phyloP scores from a whole-genome alignment of 768 basidiomycete genomes.

The Pilatotrama ljubarskyi region DNA sequence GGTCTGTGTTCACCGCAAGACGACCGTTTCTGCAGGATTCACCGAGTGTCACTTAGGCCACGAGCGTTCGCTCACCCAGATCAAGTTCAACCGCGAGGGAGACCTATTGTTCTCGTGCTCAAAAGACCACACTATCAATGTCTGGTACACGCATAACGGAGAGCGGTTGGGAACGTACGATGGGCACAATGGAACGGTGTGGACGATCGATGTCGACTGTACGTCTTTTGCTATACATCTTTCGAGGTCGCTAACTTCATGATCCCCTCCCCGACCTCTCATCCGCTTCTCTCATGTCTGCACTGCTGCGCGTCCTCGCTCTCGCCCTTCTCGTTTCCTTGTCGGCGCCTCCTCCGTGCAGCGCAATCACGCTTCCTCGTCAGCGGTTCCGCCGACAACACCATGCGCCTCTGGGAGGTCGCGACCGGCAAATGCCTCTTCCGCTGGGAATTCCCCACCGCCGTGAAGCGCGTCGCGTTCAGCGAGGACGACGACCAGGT shows the following conservation, averaged over 20 bases:
- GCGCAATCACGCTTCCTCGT: conserved; percentile 85
- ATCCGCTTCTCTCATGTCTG: not conserved
- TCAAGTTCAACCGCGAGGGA: conserved; percentile 96
- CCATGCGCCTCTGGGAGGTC: conserved; percentile 87
- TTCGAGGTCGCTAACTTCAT: not conserved
- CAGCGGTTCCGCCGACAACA: conserved; percentile 93
- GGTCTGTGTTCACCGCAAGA: conserved; percentile 19
- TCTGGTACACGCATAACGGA: conserved; percentile 97
- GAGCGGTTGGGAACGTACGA: conserved; percentile 96
- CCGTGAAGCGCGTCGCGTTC: conserved; percentile 94
- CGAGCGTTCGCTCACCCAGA: conserved; percentile 95
- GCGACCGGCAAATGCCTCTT: conserved; percentile 88
- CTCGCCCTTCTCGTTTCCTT: not conserved
- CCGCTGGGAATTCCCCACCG: conserved; percentile 97
- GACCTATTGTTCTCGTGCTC: conserved; percentile 95
- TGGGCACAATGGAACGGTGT: conserved; percentile 94
- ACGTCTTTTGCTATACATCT: conserved; percentile 33
- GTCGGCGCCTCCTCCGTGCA: conserved; percentile 29
- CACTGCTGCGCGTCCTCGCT: not conserved
- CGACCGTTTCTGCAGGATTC: not conserved
- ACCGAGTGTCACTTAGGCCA: conserved; percentile 58
- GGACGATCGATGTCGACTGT: conserved; percentile 98
- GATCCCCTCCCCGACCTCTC: no score
- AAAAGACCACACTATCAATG: conserved; percentile 94
- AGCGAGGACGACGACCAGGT: conserved; percentile 81